Conservation (phyloP, 1,284 basidiomycete species). For the Rhizopogon parksii region DNA sequence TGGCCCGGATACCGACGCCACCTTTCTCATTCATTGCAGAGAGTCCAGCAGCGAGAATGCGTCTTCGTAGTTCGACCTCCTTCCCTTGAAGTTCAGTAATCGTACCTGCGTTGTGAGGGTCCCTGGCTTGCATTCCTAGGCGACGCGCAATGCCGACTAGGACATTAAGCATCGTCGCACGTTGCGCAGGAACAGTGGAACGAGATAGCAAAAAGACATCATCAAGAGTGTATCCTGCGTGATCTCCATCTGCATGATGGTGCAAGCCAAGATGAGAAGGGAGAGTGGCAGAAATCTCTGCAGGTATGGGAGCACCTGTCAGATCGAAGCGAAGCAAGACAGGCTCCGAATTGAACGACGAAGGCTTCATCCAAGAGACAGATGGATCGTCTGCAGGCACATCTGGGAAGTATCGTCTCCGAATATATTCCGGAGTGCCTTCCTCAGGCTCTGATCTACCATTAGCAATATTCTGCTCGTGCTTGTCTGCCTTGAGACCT, state of each 20-base stretch:
- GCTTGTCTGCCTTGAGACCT: conserved; percentile 2
- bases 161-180: conserved; percentile 76
- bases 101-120: conserved; percentile 22
- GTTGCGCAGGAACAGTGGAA: conserved; percentile 80
- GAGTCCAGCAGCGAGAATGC: conserved; percentile 58
- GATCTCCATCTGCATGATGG: conserved; percentile 75
- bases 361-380: conserved; percentile 68
- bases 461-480: not conserved
- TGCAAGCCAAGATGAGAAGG: conserved; percentile 85
- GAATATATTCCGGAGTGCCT: conserved; percentile 78
- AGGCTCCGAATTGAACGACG: conserved; percentile 18
- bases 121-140: conserved; percentile 28
- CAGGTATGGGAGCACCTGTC: conserved; percentile 57
- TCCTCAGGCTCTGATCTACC: conserved; percentile 42
- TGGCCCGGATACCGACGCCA: conserved; percentile 55
- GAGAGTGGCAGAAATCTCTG: conserved; percentile 42
- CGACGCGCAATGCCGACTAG: conserved; percentile 54
- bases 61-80: conserved; percentile 38
- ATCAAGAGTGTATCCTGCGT: conserved; percentile 83
- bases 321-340: conserved; percentile 66
- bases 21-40: conserved; percentile 63
- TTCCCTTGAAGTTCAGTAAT: conserved; percentile 41
- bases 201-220: conserved; percentile 81
- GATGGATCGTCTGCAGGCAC: conserved; percentile 61
- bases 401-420: conserved; percentile 77